phyloP scores from a whole-genome alignment of 805 yeast genomes.

The Candida patagonica region DNA sequence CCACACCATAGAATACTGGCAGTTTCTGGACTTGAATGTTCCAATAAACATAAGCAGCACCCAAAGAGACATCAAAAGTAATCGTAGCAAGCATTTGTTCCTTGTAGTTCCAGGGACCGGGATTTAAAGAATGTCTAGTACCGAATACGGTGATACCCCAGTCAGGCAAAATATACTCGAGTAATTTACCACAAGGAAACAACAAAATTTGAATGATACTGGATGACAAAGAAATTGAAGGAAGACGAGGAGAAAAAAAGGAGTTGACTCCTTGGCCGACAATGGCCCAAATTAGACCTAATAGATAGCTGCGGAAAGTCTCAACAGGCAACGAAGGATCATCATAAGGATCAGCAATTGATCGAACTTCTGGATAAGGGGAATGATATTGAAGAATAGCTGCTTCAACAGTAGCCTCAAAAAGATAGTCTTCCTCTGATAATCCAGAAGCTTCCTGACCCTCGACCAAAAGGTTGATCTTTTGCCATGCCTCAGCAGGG shows the following conservation, averaged over 20 bases:
- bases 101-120: conserved; percentile 53
- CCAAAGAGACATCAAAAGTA: conserved; percentile 30
- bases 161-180: conserved; percentile 36
- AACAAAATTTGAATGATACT: conserved; percentile 36
- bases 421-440: conserved; percentile 8
- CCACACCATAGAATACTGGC: conserved; percentile 24
- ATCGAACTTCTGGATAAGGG: conserved; percentile 51
- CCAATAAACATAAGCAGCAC: conserved; percentile 14
- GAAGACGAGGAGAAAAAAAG: conserved; percentile 48
- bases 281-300: conserved; percentile 34
- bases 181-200: conserved; percentile 47
- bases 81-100: conserved; percentile 55
- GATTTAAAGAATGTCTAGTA: conserved; percentile 33
- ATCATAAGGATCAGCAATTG: conserved; percentile 44
- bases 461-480: conserved; percentile 20
- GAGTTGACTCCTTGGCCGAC: conserved; percentile 48
- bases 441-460: conserved; percentile 9
- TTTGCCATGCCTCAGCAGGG: conserved; percentile 28
- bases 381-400: conserved; percentile 27
- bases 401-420: conserved; percentile 10
- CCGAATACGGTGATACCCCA: conserved; percentile 35
- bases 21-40: conserved; percentile 23
- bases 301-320: conserved; percentile 38
- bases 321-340: conserved; percentile 38
- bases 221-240: conserved; percentile 37